Base-by-base conservation (phyloP, 106 monocot genomes). In the Amphibolis antarctica region DNA sequence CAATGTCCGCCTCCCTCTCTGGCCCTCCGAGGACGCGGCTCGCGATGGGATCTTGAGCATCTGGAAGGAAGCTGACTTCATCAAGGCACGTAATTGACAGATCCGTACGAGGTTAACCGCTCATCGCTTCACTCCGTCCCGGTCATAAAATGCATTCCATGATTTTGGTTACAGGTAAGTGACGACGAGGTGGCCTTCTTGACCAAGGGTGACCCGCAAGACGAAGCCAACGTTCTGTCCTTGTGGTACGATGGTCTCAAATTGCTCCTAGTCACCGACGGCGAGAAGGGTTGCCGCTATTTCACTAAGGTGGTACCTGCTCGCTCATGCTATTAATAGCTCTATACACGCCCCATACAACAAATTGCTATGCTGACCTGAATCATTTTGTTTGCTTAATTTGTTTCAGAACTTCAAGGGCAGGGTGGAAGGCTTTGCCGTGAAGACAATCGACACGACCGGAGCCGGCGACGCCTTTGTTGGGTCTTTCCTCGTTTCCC, bases 111-210 rank as follows among this genome's bases (percentile, higher is more conserved):
- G 24, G 0, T 11, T 45, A 44, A 53, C 20, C 53, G 53, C 14
- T 53, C 53, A 7, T 53, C 0, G 20, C 9, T 53, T n/a, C 0
- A 53, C 9, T 53, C n/a, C n/a, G n/a, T 53, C 19, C 19, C 9
- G 53, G 20, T 15, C 19, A 17, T 53, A 15, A 21, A 21, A n/a
- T 46, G 1, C 19, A 5, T 49, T 66, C 27, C 13, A 2, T 2
- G 31, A 1, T 31, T 0, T 10, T 28, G 53, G 22, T 67, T 14
- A 45, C 66, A 85, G 85, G 76, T 88, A 14, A 91, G 91, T 28
- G 91, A 91, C 24, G 91, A 91, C 60, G 91, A 91, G 52, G 86
- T 91, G 17, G 86, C 76, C 1, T 91, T 91, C 69, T 60, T 91
- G 18, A 91, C 91, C 14, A 59, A 86, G 67, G 79, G 76, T 10